Evolutionary conservation across 2,329 filamentous ascomycete genomes (phyloP).

Genomic region (Pyrenophora graminea): DNA sequence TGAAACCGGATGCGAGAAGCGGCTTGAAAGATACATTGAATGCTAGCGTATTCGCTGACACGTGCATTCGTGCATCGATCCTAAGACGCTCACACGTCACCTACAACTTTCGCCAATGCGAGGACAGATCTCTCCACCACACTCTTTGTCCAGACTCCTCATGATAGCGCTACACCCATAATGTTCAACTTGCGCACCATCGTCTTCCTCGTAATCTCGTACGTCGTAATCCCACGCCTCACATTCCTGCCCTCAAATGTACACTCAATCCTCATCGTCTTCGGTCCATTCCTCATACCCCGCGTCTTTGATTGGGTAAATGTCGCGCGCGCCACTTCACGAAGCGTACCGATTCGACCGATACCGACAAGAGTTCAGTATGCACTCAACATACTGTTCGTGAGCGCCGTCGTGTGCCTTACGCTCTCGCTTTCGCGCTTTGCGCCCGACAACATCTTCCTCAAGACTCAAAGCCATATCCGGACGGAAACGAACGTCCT

Average conservation of each 20-base stretch:
- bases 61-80: constrained; percentile 17
- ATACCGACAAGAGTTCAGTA: constrained; percentile 59
- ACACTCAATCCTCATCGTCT: constrained; percentile 52
- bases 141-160: neutral
- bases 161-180: constrained; percentile 15
- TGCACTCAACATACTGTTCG: constrained; percentile 64
- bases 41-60: constrained; percentile 8
- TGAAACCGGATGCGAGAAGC: neutral
- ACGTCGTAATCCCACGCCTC: constrained; percentile 44
- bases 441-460: constrained; percentile 81
- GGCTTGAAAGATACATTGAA: neutral
- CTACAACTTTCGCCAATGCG: constrained; percentile 9
- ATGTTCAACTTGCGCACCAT: constrained; percentile 44
- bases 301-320: constrained; percentile 69
- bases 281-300: constrained; percentile 74
- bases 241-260: constrained; percentile 42
- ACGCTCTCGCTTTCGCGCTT: constrained; percentile 69
- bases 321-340: constrained; percentile 50
- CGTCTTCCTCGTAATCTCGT: constrained; percentile 38
- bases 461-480: constrained; percentile 75
- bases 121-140: constrained; percentile 18
- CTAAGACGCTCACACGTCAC: constrained; percentile 12
- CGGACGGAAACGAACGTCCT: constrained; percentile 84
- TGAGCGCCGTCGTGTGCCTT: constrained; percentile 58
- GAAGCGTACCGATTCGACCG: constrained; percentile 58